Conservation (phyloP, 306 rosid species). For the Coriaria nepalensis region DNA sequence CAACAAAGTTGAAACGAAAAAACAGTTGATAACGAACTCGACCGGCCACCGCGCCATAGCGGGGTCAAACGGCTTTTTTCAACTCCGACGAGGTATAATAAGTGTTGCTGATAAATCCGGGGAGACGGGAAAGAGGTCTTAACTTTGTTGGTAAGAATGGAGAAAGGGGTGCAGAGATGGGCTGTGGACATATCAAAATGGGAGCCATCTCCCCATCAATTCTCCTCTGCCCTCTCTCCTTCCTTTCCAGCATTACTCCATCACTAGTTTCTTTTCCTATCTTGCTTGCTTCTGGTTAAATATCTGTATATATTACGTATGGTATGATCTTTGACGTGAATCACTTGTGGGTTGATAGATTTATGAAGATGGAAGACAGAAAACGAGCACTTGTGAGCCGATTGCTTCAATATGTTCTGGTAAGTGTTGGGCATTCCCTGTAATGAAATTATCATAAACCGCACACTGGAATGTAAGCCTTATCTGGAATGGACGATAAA, state of each 20-base stretch:
- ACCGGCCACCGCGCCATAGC: no score
- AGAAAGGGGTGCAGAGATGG: slow-evolving; percentile 62
- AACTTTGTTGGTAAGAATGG: slow-evolving; percentile 23
- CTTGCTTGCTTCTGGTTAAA: background rate
- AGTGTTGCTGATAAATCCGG: no score
- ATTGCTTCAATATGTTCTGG: slow-evolving; percentile 68
- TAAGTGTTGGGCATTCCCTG: slow-evolving; percentile 41
- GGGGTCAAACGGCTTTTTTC: no score
- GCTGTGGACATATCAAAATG: slow-evolving; percentile 58
- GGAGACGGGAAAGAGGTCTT: background rate
- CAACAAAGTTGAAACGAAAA: no score
- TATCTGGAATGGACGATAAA: slow-evolving; percentile 36
- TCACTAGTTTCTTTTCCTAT: slow-evolving; percentile 33
- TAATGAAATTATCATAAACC: slow-evolving; percentile 38
- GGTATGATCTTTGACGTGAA: slow-evolving; percentile 1
- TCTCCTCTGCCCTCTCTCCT: slow-evolving; percentile 50
- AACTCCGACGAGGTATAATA: no score
- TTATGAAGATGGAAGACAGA: slow-evolving; percentile 45
- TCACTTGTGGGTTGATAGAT: slow-evolving; percentile 28
- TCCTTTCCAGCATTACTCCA: slow-evolving; percentile 38
- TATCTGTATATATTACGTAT: background rate
- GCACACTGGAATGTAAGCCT: slow-evolving; percentile 74
- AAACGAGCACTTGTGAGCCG: slow-evolving; percentile 73
- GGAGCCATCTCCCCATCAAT: slow-evolving; percentile 45
- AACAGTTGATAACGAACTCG: no score